Base-by-base conservation (phyloP, 2,329 filamentous ascomycete genomes). In the Fusarium sp. region DNA sequence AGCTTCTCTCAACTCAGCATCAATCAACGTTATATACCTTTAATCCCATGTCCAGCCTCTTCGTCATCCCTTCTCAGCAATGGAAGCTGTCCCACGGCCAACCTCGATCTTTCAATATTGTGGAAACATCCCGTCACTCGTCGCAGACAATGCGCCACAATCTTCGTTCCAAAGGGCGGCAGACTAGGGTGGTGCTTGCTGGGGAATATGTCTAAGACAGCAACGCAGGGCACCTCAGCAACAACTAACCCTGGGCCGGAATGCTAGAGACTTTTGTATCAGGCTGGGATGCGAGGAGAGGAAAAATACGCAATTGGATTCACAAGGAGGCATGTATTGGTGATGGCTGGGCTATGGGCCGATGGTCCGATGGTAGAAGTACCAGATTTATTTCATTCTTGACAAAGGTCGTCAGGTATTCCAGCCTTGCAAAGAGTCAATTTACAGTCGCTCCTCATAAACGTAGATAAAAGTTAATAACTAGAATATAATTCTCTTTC, bases 141-240 rank as follows among this genome's bases (percentile, higher is more conserved):
- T 7, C 37, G n/a, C 13, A 15, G 37, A n/a, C 15, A 28, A 9
- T 28, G 3, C 13, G 1, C 18, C 9, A 2, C 8, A 6, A 12
- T 23, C 10, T 43, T 15, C 66, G 47, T 69, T 70, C 66, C 66
- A 66, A 47, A 28, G 9, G n/a, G 30, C 28, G 66, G 62, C 39
- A 67, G 40, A 51, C 54, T 36, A 70, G 44, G 47, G 16, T 27
- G 39, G 56, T 30, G 16, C n/a, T 47, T 51, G 40, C 48, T 23
- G 13, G 40, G 5, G 5, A 15, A 7, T 28, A 28, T 70, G 66
- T 69, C 56, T 69, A 6, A 67, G 48, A 54, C 62, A 59, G 31
- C 27, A 47, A 37, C 16, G 23, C 36, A 13, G 23, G 41, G 62
- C 43, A 15, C 11, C 10, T 5, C 41, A 40, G 47, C 43, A 59